A percentile compares a stretch with the other conserved stretches of the same genome.
Evolutionary conservation across 2,329 filamentous ascomycete species (phyloP).

Genomic region (Diaporthe vexans): DNA sequence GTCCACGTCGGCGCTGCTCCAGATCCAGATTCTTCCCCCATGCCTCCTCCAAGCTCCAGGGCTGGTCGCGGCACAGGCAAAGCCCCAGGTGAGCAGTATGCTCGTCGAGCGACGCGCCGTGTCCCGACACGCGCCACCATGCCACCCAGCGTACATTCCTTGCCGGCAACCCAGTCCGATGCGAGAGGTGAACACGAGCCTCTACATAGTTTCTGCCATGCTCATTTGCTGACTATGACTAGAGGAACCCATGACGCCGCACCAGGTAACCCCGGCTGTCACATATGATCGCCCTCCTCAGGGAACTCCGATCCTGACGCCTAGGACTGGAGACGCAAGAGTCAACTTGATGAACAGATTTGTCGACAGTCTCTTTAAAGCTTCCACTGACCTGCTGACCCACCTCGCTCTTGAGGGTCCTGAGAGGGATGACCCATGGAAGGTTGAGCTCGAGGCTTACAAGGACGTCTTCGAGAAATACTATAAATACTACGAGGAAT

Average conservation of each 20-base stretch:
- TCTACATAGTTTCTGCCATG: background rate
- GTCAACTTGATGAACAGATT: constrained; percentile 42
- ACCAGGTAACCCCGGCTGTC: constrained; percentile 21
- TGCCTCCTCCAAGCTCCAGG: constrained; percentile 24
- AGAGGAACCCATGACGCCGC: constrained; percentile 36
- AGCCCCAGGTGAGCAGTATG: constrained; percentile 32
- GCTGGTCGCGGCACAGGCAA: constrained; percentile 18
- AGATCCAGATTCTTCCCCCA: constrained; percentile 12
- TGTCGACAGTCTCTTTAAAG: constrained; percentile 35
- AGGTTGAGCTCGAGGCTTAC: constrained; percentile 34
- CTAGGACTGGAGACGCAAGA: constrained; percentile 31
- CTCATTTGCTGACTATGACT: constrained; percentile 15
- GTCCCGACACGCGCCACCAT: constrained; percentile 15
- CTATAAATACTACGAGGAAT: constrained; percentile 35
- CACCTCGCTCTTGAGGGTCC: constrained; percentile 33
- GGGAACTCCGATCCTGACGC: constrained; percentile 22
- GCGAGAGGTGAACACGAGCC: constrained; percentile 26
- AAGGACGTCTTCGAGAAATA: constrained; percentile 30
- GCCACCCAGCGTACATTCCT: constrained; percentile 26
- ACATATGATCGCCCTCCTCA: constrained; percentile 22
- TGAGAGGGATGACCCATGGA: constrained; percentile 37
- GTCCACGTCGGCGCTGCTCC: background rate
- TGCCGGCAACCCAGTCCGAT: constrained; percentile 13
- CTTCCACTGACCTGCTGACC: constrained; percentile 28
- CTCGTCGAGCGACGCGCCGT: constrained; percentile 36